phyloP scores from a whole-genome alignment of 129 eudicot species.

The Deinandra increscens region DNA sequence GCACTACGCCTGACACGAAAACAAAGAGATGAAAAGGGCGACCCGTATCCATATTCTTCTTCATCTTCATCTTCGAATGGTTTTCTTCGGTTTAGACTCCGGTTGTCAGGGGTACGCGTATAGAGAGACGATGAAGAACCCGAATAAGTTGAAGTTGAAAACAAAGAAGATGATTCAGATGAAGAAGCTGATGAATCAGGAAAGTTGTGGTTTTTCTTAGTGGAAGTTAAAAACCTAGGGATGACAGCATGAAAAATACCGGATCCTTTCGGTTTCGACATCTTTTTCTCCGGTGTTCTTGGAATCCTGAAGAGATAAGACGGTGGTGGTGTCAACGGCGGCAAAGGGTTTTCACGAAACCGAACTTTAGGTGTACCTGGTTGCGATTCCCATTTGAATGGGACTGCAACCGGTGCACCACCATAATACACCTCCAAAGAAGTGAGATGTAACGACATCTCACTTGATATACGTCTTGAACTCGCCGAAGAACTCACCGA shows the following conservation, averaged over 20 bases:
- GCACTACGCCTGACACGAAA: conserved; percentile 37
- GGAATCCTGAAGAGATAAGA: conserved; percentile 39
- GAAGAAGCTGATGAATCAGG: conserved; percentile 38
- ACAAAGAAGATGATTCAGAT: conserved; percentile 33
- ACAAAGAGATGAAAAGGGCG: conserved; percentile 47
- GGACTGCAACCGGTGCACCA: conserved; percentile 43
- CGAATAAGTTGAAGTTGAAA: conserved; percentile 33
- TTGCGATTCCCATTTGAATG: conserved; percentile 64
- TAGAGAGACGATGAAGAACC: conserved; percentile 42
- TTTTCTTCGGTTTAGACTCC: conserved; percentile 17
- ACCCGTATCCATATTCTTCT: conserved; percentile 19
- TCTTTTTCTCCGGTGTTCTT: conserved; percentile 30
- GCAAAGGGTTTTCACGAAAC: conserved; percentile 44
- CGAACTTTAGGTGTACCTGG: conserved; percentile 57
- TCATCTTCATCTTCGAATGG: conserved; percentile 35
- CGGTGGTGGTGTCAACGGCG: conserved; percentile 62
- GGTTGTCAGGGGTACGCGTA: background rate
- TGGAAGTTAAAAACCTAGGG: conserved; percentile 30
- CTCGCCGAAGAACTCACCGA: conserved; percentile 20
- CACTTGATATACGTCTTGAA: conserved; percentile 29
- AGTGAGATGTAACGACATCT: conserved; percentile 26
- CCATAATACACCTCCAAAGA: conserved; percentile 45
- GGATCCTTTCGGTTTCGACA: conserved; percentile 33
- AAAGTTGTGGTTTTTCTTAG: conserved; percentile 30
- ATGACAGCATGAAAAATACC: conserved; percentile 33